phyloP scores from a whole-genome alignment of 169 alveolate species.

The Eimeria acervulina region DNA sequence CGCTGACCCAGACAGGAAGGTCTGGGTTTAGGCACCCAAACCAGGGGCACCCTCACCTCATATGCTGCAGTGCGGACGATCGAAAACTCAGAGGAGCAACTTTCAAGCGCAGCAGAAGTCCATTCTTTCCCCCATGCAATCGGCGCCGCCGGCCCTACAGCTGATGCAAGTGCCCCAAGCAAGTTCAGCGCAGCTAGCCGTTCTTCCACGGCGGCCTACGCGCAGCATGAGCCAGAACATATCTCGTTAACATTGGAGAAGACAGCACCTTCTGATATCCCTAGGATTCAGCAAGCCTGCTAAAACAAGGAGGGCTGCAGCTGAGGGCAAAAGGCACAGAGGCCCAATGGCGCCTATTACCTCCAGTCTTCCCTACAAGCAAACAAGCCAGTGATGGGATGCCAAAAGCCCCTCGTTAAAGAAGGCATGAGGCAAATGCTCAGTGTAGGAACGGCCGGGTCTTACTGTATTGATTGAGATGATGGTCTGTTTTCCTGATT shows the following conservation, averaged over 20 bases:
- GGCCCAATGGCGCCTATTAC: background rate
- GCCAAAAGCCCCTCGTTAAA: background rate
- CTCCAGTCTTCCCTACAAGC: background rate
- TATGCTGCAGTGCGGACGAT: constrained; percentile 71
- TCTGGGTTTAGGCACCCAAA: background rate
- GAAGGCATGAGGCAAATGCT: background rate
- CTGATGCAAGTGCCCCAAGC: constrained; percentile 75
- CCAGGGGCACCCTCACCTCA: constrained; percentile 18
- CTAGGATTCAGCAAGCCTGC: background rate
- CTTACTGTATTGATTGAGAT: constrained; percentile 81
- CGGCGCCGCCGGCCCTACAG: constrained; percentile 47
- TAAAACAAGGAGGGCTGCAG: background rate
- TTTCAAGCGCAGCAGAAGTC: constrained; percentile 61
- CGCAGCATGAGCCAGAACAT: background rate
- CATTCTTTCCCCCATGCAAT: constrained; percentile 53
- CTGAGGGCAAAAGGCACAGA: background rate
- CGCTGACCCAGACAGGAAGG: background rate
- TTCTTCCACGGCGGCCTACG: constrained; percentile 81
- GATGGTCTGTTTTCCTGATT: constrained; percentile 73
- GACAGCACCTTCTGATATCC: background rate
- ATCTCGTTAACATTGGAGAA: background rate
- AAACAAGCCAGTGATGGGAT: background rate
- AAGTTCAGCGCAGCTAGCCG: constrained; percentile 75
- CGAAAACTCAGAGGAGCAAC: constrained; percentile 65
- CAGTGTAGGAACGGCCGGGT: background rate